phyloP scores from a whole-genome alignment of 345 rosid genomes.

The Citrus mangshanensis region DNA sequence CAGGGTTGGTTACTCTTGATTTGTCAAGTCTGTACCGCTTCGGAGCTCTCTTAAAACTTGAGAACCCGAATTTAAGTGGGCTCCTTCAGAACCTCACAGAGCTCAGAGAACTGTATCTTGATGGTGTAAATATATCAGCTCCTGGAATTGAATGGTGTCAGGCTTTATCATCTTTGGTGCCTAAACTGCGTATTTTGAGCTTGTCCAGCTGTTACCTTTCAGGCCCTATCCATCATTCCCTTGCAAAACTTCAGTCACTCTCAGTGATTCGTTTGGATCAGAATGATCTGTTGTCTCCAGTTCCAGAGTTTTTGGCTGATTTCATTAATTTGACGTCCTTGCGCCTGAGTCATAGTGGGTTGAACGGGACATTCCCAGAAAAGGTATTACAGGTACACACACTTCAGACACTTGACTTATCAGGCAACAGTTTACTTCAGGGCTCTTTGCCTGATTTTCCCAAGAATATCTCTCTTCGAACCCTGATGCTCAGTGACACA shows the following conservation, averaged over 20 bases:
- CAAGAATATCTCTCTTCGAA: conserved; percentile 19
- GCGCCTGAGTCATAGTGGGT: too few relatives aligned
- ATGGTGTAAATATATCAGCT: conserved; percentile 26
- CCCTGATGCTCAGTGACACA: conserved; percentile 19
- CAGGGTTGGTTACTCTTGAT: conserved; percentile 33
- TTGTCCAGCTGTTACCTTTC: conserved; percentile 25
- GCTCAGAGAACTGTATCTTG: conserved; percentile 25
- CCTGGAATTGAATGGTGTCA: conserved; percentile 27
- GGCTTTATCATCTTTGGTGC: conserved; percentile 19
- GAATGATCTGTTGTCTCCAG: conserved; percentile 20
- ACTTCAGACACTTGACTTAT: conserved; percentile 32
- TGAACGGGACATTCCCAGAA: conserved; percentile 31
- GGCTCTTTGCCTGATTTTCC: conserved; percentile 22
- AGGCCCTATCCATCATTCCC: conserved; percentile 27
- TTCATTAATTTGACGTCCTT: conserved; percentile 16
- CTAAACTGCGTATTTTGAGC: conserved; percentile 25
- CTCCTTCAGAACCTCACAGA: conserved; percentile 17
- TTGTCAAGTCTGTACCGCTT: conserved; percentile 1
- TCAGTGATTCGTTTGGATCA: conserved; percentile 4
- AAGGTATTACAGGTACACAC: conserved; percentile 17
- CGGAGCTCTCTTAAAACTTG: background rate
- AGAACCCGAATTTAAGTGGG: conserved; percentile 24
- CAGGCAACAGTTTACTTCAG: conserved; percentile 9
- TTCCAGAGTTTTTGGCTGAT: conserved; percentile 28
- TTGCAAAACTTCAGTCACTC: conserved; percentile 9